Base-by-base conservation (phyloP, 164 flowering plant genomes). In the Liriodendron chinense region DNA sequence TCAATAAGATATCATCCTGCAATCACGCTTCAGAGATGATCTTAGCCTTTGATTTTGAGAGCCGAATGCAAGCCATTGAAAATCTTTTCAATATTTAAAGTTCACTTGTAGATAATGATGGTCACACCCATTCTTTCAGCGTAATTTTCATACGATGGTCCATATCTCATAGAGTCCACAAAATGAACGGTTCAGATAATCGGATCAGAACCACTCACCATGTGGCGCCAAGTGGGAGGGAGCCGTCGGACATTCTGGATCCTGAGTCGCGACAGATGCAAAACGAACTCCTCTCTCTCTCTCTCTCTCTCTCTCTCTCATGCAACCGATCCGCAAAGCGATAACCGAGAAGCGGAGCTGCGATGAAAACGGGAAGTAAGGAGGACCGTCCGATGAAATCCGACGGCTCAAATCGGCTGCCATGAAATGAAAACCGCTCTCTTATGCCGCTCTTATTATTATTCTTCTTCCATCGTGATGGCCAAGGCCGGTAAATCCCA, bases 401-500 rank as follows among this genome's bases (percentile, higher is more conserved):
- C n/a, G 26, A 66, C 43, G 34, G 18, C 43, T 5, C 34, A 34
- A 66, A 66, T 25, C 69, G 5, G 8, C 34, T 24, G 69, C 20
- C 69, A 66, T 66, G 69, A 66, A 28, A 76, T 76, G 78, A 76
- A 76, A 71, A 8, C 71, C 56, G 49, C 61, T 28, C 16, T 71
- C 69, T 73, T 23, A 22, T 66, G 26, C 57, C 50, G 47, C 68
- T 50, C 76, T 47, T 53, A 28, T 49, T n/a, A n/a, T n/a, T 62
- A 63, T 28, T 56, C 18, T 43, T 74, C 74, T 57, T 71, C 74
- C 5, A 75, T 56, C 28, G 67, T 80, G 57, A 47, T 78, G 20
- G 80, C 81, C 61, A 82, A 71, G 72, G 59, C 28, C 79, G 77
- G 77, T 73, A 79, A 77, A 3, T 47, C 63, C 65, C 71, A 68